Evolutionary conservation across 257 asterid species (phyloP), one percentile per base, ranked within the genome.

Genomic region (Datura wrightii): DNA sequence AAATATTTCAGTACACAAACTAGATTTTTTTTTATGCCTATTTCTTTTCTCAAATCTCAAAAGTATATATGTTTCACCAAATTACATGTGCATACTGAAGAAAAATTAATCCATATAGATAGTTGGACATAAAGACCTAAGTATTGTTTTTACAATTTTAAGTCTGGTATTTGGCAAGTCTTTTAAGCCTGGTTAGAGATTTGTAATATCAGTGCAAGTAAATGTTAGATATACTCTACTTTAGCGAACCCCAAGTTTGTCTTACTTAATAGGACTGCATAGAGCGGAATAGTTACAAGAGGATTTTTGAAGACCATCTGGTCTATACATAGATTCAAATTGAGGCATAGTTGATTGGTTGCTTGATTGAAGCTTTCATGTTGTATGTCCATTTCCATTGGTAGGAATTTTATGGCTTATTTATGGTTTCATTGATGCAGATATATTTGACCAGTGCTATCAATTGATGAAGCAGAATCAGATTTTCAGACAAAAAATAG

Each of bases 401-500:
- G 18, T 4, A 34, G 46, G n/a, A 34, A 46, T 46, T 71, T 72
- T 72, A 46, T 50, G 58, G 41, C 41, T 11, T 72, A 72, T 46
- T 46, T 44, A 8, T 46, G 56, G 58, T 72, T 10, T 72, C 80
- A 19, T 46, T 72, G 41, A 72, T 48, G 56, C 58, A 72, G 59
- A 72, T 46, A 9, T 16, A 71, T 71, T 71, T 71, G 37, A 46
- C 79, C 53, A 71, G 79, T 18, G 58, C 58, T 72, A 72, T 46
- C 59, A 80, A 79, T 36, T 5, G 48, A 62, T 80, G 39, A 37
- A 58, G 71, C 24, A 80, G 71, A 58, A 55, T 80, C 56, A 80
- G n/a, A 59, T 80, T 55, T 53, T 39, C 14, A 58, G 19, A 80
- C 14, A 31, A 82, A 48, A 60, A 60, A 46, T 46, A 42, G 63